Evolutionary conservation across 192 early-diverging fungal genomes (phyloP).

Genomic region (Coemansia sp.): DNA sequence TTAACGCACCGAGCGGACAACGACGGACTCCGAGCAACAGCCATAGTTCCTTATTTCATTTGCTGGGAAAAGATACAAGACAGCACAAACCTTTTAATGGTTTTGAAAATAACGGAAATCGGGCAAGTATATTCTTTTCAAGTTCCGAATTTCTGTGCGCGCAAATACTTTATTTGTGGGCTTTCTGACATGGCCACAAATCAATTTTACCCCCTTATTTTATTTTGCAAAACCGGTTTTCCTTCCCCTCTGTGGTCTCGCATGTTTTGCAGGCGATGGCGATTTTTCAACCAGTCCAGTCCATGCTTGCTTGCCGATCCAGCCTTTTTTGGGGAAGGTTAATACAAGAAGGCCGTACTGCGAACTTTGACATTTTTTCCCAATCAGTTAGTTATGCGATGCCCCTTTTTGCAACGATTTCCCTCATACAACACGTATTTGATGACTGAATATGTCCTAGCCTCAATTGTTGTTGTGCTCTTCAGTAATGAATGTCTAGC

Average conservation of each 20-base stretch:
- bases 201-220: neutral
- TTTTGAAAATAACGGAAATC: constrained; percentile 1
- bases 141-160: neutral
- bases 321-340: neutral
- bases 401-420: too few relatives aligned
- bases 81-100: too few relatives aligned
- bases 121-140: neutral
- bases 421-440: too few relatives aligned
- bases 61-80: neutral
- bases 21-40: neutral
- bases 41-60: neutral
- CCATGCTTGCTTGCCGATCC: neutral
- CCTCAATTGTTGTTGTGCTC: too few relatives aligned
- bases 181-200: neutral
- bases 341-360: too few relatives aligned
- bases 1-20: neutral
- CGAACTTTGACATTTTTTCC: too few relatives aligned
- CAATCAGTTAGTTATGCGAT: too few relatives aligned
- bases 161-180: neutral
- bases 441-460: too few relatives aligned
- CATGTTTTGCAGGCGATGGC: neutral
- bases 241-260: neutral
- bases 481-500: too few relatives aligned
- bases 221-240: neutral
- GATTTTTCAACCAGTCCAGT: neutral